Base-by-base conservation (phyloP, 2,329 filamentous ascomycete species). In the Cladosporium cucumerinum region DNA sequence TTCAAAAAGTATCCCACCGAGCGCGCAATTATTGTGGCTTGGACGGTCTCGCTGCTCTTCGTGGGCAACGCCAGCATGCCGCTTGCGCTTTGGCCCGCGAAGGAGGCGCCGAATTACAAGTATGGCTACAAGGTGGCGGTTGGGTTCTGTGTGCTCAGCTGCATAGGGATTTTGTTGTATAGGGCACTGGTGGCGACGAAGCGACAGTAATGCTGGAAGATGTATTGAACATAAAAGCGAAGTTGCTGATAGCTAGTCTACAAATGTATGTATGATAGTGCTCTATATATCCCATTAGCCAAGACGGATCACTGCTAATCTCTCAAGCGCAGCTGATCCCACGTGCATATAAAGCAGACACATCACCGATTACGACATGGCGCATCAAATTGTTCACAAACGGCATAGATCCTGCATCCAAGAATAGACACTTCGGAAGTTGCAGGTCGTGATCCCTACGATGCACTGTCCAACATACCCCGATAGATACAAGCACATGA, bases 61-160 rank as follows among this genome's bases (percentile, higher is more conserved):
- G 61, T 64, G 39, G 61, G 61, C 3, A 64, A 64, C 18, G 52
- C 61, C 10, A 58, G 52, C 7, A 64, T 64, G 61, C 61, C 61
- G 36, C 39, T 57, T 21, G 52, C 52, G 8, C 46, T 64, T 10
- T 64, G 61, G 61, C 55, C 61, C 12, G 61, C 61, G 21, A 36
- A 36, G 14, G 26, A 64, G 21, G 61, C 55, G 21, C 61, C 61
- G 10, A 57, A 58, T 21, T 64, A 64, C 26, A 57, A 51, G 30
- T 57, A 58, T 48, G 61, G 61, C 0, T 58, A 64, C 7, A 64
- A 64, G 12, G 36, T 64, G 18, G 52, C 52, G 3, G 52, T 64
- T n/a, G 61, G 14, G 14, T 57, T 57, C 34, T 64, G 61, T 32
- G 61, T 58, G 39, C 5, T 30, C 26, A 64, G 61, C 49, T 58